Evolutionary conservation across 768 basidiomycete species (phyloP).

Genomic region (Guyanaporus albipodus): DNA sequence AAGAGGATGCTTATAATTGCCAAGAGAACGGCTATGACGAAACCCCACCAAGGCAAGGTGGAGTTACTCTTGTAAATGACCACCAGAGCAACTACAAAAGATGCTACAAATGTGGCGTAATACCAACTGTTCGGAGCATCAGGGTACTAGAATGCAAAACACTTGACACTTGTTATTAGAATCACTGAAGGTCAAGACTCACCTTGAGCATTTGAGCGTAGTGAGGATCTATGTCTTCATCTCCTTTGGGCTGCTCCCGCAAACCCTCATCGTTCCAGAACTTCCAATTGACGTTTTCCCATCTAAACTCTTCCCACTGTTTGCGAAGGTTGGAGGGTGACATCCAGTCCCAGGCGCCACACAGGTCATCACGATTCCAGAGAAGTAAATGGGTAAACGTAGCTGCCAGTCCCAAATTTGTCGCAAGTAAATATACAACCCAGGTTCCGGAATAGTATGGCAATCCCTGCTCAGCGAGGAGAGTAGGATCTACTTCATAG

Average conservation of each 20-base stretch:
- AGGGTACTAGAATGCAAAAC: constrained; percentile 25
- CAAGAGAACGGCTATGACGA: constrained; percentile 51
- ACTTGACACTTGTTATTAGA: constrained; percentile 1
- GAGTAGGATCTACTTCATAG: constrained; percentile 46
- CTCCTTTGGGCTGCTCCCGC: constrained; percentile 31
- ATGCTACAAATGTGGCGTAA: constrained; percentile 17
- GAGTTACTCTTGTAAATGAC: constrained; percentile 51
- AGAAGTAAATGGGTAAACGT: constrained; percentile 49
- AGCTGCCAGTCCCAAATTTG: constrained; percentile 35
- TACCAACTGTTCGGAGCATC: constrained; percentile 36
- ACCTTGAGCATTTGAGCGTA: constrained; percentile 48
- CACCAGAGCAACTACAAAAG: constrained; percentile 49
- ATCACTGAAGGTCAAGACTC: constrained; percentile 13
- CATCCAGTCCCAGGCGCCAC: constrained; percentile 45
- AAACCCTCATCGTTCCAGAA: constrained; percentile 31
- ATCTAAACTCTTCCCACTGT: constrained; percentile 21
- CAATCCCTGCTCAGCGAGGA: constrained; percentile 41
- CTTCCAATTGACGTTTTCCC: constrained; percentile 36
- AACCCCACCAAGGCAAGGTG: constrained; percentile 57
- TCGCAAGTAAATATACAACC: constrained; percentile 18
- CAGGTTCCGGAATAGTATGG: constrained; percentile 30
- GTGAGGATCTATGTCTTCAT: constrained; percentile 48
- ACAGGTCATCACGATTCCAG: constrained; percentile 52
- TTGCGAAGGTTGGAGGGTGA: constrained; percentile 29
- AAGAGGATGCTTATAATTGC: constrained; percentile 48